Base-by-base conservation (phyloP, 805 yeast species). In the Ogataea parapolymorpha region DNA sequence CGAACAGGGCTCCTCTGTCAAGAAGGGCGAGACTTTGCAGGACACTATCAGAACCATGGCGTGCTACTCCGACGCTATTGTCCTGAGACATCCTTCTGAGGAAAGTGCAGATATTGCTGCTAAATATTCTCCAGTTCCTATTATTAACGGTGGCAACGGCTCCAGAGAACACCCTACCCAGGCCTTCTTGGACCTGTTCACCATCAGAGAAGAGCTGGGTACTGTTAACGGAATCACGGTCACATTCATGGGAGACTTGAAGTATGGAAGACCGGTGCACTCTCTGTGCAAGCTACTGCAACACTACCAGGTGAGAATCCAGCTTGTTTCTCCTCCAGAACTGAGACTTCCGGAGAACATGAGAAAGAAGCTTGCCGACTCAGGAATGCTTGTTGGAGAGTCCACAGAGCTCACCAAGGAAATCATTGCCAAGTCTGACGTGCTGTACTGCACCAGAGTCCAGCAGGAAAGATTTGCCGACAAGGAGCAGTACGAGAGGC, bases 131-230 rank as follows among this genome's bases (percentile, higher is more conserved):
- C 96, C 96, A 41, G 89, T 95, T 54, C 99, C 99, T 44, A 87
- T 95, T 51, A 80, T 93, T 63, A 93, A 93, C 61, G 99, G 96
- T 61, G 99, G 99, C 61, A 93, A 93, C 64, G 99, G 99, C 27
- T 74, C 96, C 39, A 82, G 88, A 66, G 99, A 93, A 72, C 99
- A 93, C 67, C 99, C 99, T 58, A 86, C 98, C 17, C 99, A 93
- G 71, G 99, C 99, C 2, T 86, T 93, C 72, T 74, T 95, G 60
- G 99, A 93, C 65, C 72, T 93, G 67, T 93, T 91, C 77, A 93
- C 99, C 39, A 93, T 93, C 57, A 87, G 99, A 72, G 99, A 93
- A 69, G 99, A 93, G 72, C 74, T 93, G 51, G 99, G 99, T 63
- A 88, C 98, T 45, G 97, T 95, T 41, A 93, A 93, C 65, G 97